Conservation (phyloP, 2,329 filamentous ascomycete species). For the Aspergillus sp. region DNA sequence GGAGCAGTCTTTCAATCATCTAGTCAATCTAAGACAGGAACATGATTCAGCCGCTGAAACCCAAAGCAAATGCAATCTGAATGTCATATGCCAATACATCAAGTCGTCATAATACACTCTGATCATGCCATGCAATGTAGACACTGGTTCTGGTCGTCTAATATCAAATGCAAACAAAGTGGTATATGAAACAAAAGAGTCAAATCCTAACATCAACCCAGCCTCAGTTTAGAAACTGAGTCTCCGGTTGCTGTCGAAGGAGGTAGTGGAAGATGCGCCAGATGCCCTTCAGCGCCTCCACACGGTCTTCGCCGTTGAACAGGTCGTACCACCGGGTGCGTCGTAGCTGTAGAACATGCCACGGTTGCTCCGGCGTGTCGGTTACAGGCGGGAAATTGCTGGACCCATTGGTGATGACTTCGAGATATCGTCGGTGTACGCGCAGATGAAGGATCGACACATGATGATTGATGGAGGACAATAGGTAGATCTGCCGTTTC, state of each 20-base stretch:
- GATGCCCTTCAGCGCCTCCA: conserved; percentile 57
- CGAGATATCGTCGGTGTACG: conserved; percentile 58
- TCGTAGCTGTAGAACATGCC: conserved; percentile 56
- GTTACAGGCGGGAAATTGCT: conserved; percentile 28
- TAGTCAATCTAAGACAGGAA: no score
- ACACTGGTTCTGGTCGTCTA: no score
- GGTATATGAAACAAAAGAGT: not conserved
- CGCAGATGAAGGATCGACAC: conserved; percentile 60
- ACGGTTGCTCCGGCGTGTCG: conserved; percentile 38
- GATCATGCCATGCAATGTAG: no score
- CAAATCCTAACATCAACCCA: not conserved
- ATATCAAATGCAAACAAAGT: not conserved
- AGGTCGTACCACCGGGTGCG: conserved; percentile 63
- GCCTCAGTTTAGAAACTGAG: conserved; percentile 1
- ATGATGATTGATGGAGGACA: conserved; percentile 65
- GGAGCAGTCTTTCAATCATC: no score
- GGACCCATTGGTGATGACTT: conserved; percentile 53
- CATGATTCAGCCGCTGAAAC: not conserved
- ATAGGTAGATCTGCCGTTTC: conserved; percentile 56
- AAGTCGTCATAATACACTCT: no score
- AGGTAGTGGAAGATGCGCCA: conserved; percentile 62
- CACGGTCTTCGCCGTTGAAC: conserved; percentile 55
- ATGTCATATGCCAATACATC: no score
- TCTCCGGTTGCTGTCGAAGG: conserved; percentile 31
- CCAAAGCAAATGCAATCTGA: not conserved